A percentile compares a stretch with the other conserved stretches of the same genome.
These are phyloP conservation scores for Pistacia integerrima DNA, from an alignment of 345 rosid species.

Conservation along the genomic window DNA sequence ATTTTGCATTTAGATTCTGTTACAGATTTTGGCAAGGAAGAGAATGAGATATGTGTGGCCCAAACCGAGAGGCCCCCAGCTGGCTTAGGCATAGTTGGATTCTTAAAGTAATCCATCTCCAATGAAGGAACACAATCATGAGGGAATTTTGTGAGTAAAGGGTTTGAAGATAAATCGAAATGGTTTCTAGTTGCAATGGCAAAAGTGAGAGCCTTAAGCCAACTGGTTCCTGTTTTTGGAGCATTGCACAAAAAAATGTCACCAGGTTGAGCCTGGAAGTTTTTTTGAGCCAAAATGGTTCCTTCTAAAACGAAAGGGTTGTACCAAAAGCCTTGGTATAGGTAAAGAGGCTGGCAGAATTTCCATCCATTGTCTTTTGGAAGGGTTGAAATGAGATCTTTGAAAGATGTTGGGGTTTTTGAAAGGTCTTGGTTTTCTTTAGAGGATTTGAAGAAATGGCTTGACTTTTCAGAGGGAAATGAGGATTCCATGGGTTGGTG, in stretches of 20 bases:
- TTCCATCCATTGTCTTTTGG: no score
- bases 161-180: neutral
- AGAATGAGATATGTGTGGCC: no score
- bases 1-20: neutral
- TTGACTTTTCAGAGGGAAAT: no score
- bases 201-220: slow-evolving; percentile 20
- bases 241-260: neutral
- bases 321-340: no score
- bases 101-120: neutral
- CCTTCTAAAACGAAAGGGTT: no score
- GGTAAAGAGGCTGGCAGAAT: no score
- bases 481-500: no score
- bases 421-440: no score
- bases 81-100: neutral
- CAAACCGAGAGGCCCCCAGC: no score
- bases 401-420: no score
- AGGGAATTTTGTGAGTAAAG: neutral
- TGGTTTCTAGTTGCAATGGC: slow-evolving; percentile 4
- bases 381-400: no score
- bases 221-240: neutral
- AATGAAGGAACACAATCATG: neutral
- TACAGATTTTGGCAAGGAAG: neutral
- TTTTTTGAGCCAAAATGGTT: no score
- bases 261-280: slow-evolving; percentile 10
- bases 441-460: neutral